Evolutionary conservation across 129 eudicot species (phyloP), one percentile per base, ranked within the genome.

Genomic region (Chrysanthemum seticuspe): DNA sequence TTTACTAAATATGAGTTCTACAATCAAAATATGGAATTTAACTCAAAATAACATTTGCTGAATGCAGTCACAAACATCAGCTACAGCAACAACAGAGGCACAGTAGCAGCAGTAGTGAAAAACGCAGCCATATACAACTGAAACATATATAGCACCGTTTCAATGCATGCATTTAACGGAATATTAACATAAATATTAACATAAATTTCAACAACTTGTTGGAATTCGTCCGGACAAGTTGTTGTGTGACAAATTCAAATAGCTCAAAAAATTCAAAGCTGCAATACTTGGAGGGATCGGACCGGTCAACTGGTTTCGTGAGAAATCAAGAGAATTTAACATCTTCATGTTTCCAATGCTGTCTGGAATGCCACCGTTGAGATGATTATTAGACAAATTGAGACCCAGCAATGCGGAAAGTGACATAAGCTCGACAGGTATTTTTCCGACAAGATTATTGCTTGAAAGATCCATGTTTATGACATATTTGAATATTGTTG

Each of bases 321-420:
- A 75, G 2, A 71, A 11, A 51, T 81, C 81, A 31, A 81, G 71
- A 40, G 81, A 65, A 21, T 18, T 47, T 10, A 83, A n/a, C 3
- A 7, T 11, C 6, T n/a, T 57, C 75, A 78, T 54, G 18, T 49
- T 36, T 7, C 75, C 81, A 0, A 78, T 74, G 34, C 52, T 70
- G 2, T 69, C 51, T 13, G 83, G 86, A 34, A 82, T 73, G 6
- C 13, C 49, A 11, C 85, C 79, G 0, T 10, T 18, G 47, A 82
- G 66, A 31, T 51, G 34, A 40, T 82, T 82, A 5, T 23, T 14
- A 11, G 86, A 77, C 62, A 82, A 18, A 44, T 82, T 69, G 34
- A 78, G 59, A 62, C 50, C 65, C 4, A 18, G 3, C 14, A 78
- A 36, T 36, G 3, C 53, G 5, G 21, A 3, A 54, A 73, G 79